Percentiles rank a stretch among this genome's conserved stretches.
These are phyloP conservation scores for Eragrostis nindensis DNA, from an alignment of 176 grass and related monocot genomes.

Conservation along the genomic window DNA sequence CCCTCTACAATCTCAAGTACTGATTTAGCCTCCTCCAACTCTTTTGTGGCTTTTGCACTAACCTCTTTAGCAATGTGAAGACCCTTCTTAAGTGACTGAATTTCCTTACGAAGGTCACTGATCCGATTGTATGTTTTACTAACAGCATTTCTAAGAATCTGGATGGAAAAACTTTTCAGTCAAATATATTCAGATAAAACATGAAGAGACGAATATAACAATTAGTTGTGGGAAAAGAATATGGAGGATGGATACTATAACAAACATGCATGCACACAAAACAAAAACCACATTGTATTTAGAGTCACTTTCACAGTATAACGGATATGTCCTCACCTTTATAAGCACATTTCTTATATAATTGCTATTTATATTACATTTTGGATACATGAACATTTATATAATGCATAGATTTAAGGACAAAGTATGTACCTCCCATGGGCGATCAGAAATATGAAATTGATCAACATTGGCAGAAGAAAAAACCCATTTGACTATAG, in stretches of 20 bases:
- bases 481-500: constrained; percentile 97
- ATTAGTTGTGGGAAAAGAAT: constrained; percentile 23
- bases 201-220: not conserved
- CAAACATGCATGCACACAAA: constrained; percentile 29
- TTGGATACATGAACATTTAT: constrained; percentile 1
- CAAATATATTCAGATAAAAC: constrained; percentile 24
- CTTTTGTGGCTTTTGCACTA: constrained; percentile 55
- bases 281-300: not conserved
- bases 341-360: constrained; percentile 14
- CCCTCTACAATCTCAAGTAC: constrained; percentile 74
- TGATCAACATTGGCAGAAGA: constrained; percentile 72
- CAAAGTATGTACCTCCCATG: constrained; percentile 80
- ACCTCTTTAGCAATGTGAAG: constrained; percentile 66
- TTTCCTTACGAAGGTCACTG: constrained; percentile 89
- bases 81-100: constrained; percentile 67
- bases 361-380: constrained; percentile 18
- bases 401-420: constrained; percentile 23
- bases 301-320: constrained; percentile 3
- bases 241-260: not conserved
- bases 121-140: constrained; percentile 98
- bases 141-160: constrained; percentile 97
- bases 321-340: not conserved
- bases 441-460: constrained; percentile 95
- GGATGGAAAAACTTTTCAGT: constrained; percentile 22
- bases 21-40: constrained; percentile 73